These are phyloP conservation scores for Leishmania tropica DNA, from an alignment of 208 protist species.

Conservation along the genomic window DNA sequence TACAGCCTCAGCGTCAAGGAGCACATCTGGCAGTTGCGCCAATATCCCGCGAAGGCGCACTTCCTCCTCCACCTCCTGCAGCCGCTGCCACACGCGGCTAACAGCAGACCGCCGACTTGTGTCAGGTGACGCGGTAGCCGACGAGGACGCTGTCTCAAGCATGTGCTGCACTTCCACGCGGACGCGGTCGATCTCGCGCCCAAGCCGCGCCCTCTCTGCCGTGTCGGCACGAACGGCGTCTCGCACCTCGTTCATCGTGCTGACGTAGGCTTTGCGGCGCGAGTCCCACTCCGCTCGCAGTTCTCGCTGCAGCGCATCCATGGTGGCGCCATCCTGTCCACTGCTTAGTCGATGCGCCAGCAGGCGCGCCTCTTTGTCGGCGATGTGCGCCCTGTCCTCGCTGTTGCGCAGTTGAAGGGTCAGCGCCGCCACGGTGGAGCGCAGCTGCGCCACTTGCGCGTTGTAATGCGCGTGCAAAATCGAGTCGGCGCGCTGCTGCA, in stretches of 20 bases:
- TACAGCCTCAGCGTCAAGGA: background rate
- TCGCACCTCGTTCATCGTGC: conserved; percentile 14
- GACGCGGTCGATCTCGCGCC: conserved; percentile 56
- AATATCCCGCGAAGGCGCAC: conserved; percentile 27
- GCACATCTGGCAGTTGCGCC: conserved; percentile 19
- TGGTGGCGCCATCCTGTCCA: background rate
- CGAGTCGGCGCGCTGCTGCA: conserved; percentile 25
- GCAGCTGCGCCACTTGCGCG: conserved; percentile 24
- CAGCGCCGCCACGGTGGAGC: conserved; percentile 30
- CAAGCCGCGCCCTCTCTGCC: conserved; percentile 16
- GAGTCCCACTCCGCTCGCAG: conserved; percentile 19
- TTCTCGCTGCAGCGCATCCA: conserved; percentile 3
- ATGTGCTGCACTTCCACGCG: conserved; percentile 54
- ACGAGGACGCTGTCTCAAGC: conserved; percentile 30
- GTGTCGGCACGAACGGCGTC: conserved; percentile 23
- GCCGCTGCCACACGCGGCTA: conserved; percentile 46
- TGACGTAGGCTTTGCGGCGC: conserved; percentile 21
- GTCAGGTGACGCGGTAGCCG: conserved; percentile 4
- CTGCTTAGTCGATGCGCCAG: conserved; percentile 16
- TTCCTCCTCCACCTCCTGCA: conserved; percentile 58
- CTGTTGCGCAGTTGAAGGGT: conserved; percentile 33
- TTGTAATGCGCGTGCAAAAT: conserved; percentile 26
- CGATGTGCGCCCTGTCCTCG: conserved; percentile 32
- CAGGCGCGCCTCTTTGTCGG: conserved; percentile 43
- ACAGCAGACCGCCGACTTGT: conserved; percentile 34